Conservation (phyloP, 2,329 filamentous ascomycete species). For the Trichoderma semiorbis region DNA sequence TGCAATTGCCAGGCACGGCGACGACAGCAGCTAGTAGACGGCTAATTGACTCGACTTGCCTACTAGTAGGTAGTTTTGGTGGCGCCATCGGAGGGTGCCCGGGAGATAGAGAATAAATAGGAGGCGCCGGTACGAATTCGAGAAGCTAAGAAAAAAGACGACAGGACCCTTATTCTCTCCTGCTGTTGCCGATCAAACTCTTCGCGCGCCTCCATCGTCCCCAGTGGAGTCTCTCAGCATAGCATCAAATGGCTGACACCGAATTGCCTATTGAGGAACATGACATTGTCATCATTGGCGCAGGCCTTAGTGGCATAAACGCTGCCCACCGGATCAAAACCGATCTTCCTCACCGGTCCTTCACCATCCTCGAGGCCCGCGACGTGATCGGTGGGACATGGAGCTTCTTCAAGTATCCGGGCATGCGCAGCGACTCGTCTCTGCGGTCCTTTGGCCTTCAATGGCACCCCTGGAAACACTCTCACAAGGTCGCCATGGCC, state of each 20-base stretch:
- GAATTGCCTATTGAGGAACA: conserved; percentile 17
- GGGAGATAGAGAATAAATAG: neutral
- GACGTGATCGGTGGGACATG: conserved; percentile 70
- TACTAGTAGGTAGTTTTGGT: neutral
- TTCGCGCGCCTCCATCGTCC: neutral
- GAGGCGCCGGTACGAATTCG: neutral
- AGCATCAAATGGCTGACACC: neutral
- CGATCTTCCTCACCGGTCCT: conserved; percentile 53
- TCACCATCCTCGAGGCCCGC: conserved; percentile 66
- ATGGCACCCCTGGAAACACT: conserved; percentile 67
- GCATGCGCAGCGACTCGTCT: conserved; percentile 64
- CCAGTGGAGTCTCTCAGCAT: neutral
- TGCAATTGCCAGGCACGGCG: neutral
- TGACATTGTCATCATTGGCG: conserved; percentile 66
- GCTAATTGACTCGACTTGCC: neutral
- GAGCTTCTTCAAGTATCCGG: conserved; percentile 74
- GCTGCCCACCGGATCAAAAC: conserved; percentile 63
- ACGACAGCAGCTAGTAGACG: neutral
- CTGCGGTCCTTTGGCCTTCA: conserved; percentile 62
- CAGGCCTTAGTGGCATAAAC: conserved; percentile 74
- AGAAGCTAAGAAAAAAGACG: neutral
- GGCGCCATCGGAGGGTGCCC: neutral
- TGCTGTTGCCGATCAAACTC: neutral
- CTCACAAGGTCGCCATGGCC: conserved; percentile 49
- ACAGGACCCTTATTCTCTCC: neutral